phyloP scores from a whole-genome alignment of 2,329 filamentous ascomycete genomes.

The Tolypocladium ovalisporum region DNA sequence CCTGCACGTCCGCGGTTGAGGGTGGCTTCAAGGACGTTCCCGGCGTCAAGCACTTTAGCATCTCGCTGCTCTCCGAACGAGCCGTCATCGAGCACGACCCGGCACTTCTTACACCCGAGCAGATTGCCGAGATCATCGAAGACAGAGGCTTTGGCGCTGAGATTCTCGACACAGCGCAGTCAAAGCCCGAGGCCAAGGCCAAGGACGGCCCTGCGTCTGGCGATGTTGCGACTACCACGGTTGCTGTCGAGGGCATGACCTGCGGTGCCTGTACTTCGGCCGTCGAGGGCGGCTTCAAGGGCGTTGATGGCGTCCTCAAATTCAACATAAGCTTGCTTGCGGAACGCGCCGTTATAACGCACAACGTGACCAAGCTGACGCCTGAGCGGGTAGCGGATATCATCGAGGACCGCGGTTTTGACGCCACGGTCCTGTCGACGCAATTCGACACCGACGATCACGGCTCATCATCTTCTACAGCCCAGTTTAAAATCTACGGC shows the following conservation, averaged over 20 bases:
- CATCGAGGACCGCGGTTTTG: slow-evolving; percentile 86
- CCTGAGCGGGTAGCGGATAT: slow-evolving; percentile 67
- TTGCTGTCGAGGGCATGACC: slow-evolving; percentile 93
- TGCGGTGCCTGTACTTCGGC: slow-evolving; percentile 94
- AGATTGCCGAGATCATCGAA: slow-evolving; percentile 50
- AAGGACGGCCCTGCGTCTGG: slow-evolving; percentile 19
- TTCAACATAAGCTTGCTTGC: slow-evolving; percentile 95
- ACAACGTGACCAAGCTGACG: slow-evolving; percentile 62
- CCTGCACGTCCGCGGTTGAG: slow-evolving; percentile 79
- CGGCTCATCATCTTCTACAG: slow-evolving; percentile 44
- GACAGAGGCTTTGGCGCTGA: slow-evolving; percentile 73
- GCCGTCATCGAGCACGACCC: slow-evolving; percentile 77
- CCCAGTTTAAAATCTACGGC: slow-evolving; percentile 80
- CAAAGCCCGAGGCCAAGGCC: slow-evolving; percentile 16
- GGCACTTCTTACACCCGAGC: slow-evolving; percentile 35
- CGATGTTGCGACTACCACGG: slow-evolving; percentile 60
- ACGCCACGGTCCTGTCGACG: slow-evolving; percentile 71
- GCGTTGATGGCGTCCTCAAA: slow-evolving; percentile 65
- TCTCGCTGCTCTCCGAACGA: slow-evolving; percentile 74
- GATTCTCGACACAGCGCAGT: slow-evolving; percentile 58
- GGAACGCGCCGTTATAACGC: slow-evolving; percentile 79
- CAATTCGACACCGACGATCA: slow-evolving; percentile 46
- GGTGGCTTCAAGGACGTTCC: slow-evolving; percentile 64
- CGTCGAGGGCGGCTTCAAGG: slow-evolving; percentile 71
- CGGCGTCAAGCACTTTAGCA: slow-evolving; percentile 66